Evolutionary conservation across 2,329 filamentous ascomycete species (phyloP).

Genomic region (Phaeophleospora eucalypticola): DNA sequence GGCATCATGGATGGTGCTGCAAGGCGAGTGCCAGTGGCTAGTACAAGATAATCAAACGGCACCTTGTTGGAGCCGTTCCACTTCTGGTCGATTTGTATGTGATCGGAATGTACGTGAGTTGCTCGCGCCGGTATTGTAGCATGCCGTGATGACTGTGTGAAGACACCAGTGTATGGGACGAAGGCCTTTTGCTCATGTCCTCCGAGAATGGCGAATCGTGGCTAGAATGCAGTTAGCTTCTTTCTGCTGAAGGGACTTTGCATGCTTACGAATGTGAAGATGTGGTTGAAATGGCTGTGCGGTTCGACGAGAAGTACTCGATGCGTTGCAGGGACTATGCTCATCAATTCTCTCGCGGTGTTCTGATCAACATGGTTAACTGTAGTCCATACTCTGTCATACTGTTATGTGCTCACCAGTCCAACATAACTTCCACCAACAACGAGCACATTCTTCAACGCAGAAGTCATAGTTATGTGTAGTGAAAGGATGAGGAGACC

Average conservation of each 20-base stretch:
- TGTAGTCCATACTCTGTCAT: background rate
- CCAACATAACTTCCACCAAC: conserved; percentile 22
- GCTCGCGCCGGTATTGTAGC: conserved; percentile 14
- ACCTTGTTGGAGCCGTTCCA: conserved; percentile 17
- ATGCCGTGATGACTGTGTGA: conserved; percentile 11
- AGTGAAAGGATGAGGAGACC: background rate
- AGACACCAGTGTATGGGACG: conserved; percentile 18
- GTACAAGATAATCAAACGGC: conserved; percentile 21
- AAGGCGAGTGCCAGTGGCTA: conserved; percentile 19
- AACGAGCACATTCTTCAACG: conserved; percentile 19
- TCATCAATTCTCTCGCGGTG: conserved; percentile 18
- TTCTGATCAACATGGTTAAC: conserved; percentile 8
- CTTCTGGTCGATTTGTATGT: conserved; percentile 12
- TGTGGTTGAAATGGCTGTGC: conserved; percentile 20
- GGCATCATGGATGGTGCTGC: conserved; percentile 20
- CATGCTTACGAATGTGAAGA: conserved; percentile 20
- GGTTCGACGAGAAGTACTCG: conserved; percentile 21
- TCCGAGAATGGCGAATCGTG: conserved; percentile 19
- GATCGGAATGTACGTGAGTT: conserved; percentile 12
- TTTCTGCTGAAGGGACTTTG: background rate
- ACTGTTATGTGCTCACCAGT: conserved; percentile 7
- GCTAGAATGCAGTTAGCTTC: conserved; percentile 5
- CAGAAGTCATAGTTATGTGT: conserved; percentile 5
- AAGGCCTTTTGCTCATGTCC: conserved; percentile 23
- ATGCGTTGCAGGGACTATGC: conserved; percentile 11